Percentiles rank a stretch among this genome's conserved stretches.
Evolutionary conservation across 768 basidiomycete species (phyloP).

Genomic region (Leccinum variicolor): DNA sequence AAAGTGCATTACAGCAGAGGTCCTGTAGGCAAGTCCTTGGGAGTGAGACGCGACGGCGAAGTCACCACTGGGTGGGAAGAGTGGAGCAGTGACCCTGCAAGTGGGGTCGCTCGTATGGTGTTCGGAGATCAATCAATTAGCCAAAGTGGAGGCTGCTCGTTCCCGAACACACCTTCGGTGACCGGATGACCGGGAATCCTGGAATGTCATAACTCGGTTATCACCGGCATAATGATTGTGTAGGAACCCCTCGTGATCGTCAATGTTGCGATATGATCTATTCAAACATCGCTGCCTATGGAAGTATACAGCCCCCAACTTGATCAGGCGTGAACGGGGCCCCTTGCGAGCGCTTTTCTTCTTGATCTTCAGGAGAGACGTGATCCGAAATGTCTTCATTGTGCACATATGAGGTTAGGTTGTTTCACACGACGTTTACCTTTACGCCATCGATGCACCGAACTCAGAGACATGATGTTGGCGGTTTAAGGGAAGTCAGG

Average conservation of each 20-base stretch:
- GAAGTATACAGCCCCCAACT: not conserved
- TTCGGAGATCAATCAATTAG: not conserved
- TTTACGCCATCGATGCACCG: not conserved
- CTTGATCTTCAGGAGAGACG: not conserved
- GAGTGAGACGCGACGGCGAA: not conserved
- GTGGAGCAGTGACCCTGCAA: not conserved
- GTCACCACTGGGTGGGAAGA: not conserved
- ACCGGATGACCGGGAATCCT: not conserved
- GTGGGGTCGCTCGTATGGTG: not conserved
- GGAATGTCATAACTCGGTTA: not conserved
- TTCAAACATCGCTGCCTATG: not conserved
- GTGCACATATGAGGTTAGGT: not conserved
- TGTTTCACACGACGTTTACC: not conserved
- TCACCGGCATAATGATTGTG: not conserved
- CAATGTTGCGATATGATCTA: not conserved
- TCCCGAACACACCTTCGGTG: not conserved
- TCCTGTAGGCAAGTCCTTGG: not conserved
- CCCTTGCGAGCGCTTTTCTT: not conserved
- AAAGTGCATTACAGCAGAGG: not conserved
- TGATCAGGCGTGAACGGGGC: not conserved
- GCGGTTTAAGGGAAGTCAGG: not conserved
- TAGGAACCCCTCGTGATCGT: not conserved
- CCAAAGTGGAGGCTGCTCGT: not conserved
- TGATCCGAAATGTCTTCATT: not conserved
- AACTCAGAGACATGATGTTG: not conserved